These are phyloP conservation scores for Taphrina pruni DNA, from an alignment of 1,139 yeast genomes.

Conservation along the genomic window DNA sequence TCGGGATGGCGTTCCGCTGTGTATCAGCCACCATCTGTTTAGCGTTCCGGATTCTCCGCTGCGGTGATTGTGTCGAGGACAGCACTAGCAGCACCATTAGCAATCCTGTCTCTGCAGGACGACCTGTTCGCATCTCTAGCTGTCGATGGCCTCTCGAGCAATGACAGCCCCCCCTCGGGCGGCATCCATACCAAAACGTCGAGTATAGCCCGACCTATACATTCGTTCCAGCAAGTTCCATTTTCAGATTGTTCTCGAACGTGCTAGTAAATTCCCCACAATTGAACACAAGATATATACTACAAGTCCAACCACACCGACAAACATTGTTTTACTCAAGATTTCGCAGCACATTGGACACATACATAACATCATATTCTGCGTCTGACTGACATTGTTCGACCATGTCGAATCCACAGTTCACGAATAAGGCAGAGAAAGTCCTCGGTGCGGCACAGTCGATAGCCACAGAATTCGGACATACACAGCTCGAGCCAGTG, in stretches of 20 bases:
- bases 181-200: too few relatives aligned
- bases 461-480: conserved; percentile 81
- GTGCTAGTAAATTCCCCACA: conserved; percentile 19
- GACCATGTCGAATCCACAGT: conserved; percentile 50
- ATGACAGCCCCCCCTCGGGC: too few relatives aligned
- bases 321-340: background rate
- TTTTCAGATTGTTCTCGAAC: conserved; percentile 10
- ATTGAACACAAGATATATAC: background rate
- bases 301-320: background rate
- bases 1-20: too few relatives aligned
- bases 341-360: background rate
- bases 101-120: too few relatives aligned
- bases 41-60: too few relatives aligned
- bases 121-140: too few relatives aligned
- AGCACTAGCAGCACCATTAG: too few relatives aligned
- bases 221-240: conserved; percentile 7
- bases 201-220: too few relatives aligned
- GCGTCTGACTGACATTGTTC: background rate
- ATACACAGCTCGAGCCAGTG: conserved; percentile 80
- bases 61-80: too few relatives aligned
- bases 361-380: background rate
- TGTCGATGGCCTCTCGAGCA: too few relatives aligned
- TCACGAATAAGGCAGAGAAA: conserved; percentile 90
- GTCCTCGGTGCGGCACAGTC: conserved; percentile 79
- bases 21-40: too few relatives aligned